Evolutionary conservation across 1,284 basidiomycete species (phyloP), one percentile per base, ranked within the genome.

Genomic region (Cryptococcus neoformans): DNA sequence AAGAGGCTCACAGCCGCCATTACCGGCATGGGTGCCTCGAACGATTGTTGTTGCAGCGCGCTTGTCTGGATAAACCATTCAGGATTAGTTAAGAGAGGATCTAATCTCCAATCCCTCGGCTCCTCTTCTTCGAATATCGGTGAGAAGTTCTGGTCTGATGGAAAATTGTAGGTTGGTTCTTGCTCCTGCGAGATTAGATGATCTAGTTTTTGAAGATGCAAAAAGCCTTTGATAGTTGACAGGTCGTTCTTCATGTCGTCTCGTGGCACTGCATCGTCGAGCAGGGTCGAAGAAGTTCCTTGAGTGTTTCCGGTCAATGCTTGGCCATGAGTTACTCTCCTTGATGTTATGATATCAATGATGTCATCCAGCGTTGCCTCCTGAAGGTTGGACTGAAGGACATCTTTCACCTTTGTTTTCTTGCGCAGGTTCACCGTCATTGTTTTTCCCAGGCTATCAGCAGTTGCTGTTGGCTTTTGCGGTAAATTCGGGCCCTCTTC

Each of bases 41-140:
- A 17, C 4, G 36, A 42, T 11, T 17, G 14, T 8, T 7, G 6
- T 16, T 44, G 8, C 42, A 6, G 3, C 21, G 8, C 10, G 17
- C 11, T 36, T 8, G 53, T 37, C 12, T 44, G 28, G 9, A 35
- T 17, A 42, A 57, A 61, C 59, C 59, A 61, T 45, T 34, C 21
- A 1, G 55, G 59, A 37, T 61, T 61, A 10, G 28, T 36, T 17
- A 61, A 52, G 2, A 5, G 14, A 3, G 54, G 49, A 48, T 60
- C 46, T 4, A n/a, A 36, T 17, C 38, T 56, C 58, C 58, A 59
- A n/a, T 59, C 40, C 21, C 37, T 34, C 16, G 38, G 6, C 39
- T 55, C 53, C 17, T 40, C 42, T 21, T 48, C 17, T 14, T 58
- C 49, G 40, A n/a, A 44, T 42, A 46, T 49, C 37, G 54, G 37